Evolutionary conservation across 1,284 basidiomycete species (phyloP), one percentile per base, ranked within the genome.

Genomic region (Apiotrichum sp.): DNA sequence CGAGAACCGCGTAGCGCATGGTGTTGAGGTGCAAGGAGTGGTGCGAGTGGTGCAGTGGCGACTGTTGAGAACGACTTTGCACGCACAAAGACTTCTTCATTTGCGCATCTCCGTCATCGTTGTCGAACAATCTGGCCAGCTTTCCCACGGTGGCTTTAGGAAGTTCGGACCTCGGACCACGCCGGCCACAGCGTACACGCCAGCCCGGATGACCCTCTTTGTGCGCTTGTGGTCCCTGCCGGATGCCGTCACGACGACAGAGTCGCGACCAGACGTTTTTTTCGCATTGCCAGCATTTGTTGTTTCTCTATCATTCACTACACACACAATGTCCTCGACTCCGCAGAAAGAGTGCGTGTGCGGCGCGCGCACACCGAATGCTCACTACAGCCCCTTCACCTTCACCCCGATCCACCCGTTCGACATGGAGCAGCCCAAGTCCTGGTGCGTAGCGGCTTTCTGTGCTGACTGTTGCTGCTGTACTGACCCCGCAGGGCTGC

Each of bases 1-100:
- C 75, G 43, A 95, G 82, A 33, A 93, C 87, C 7, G 90, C 90
- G 80, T 95, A 93, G 58, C 90, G 86, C 90, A 95, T 93, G 44
- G 46, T 44, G 56, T 22, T 1, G 33, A 29, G 10, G n/a, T 31
- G 8, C 33, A 53, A 38, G 36, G 7, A 38, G 36, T 36, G 45
- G 22, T n/a, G 33, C 5, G 40, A 40, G 53, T 13, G 53, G 16
- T 9, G 36, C 42, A 13, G 50, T 11, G 2, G 34, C 16, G 9
- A 22, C 3, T 6, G n/a, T 31, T 36, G 34, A 22, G 22, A 22
- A 22, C 22, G 22, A 22, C 22, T 34, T 31, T 38, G 8, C 13
- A 38, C 8, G 13, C 8, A 9, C 7, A 8, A 38, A 38, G 36
- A 38, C 36, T 38, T 8, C 22, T 29, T 5, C 31, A n/a, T 13